These are phyloP conservation scores for Talaromyces adpressus DNA, from an alignment of 495 filamentous ascomycete species.

Conservation along the genomic window DNA sequence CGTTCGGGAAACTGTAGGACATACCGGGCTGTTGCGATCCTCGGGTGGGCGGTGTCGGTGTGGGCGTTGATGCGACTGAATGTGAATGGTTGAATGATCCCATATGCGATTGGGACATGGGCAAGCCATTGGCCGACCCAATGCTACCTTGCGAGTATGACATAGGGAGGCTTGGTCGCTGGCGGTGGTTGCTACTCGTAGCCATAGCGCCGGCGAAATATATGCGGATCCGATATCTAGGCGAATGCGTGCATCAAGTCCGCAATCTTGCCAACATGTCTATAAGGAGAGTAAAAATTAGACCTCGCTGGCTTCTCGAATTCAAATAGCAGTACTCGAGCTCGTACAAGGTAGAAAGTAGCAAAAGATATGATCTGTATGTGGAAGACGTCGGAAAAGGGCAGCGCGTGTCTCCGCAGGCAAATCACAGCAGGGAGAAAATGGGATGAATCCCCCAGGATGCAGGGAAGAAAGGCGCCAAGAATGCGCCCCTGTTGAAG, in stretches of 20 bases:
- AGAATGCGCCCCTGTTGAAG: not conserved
- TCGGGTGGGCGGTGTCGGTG: constrained; percentile 45
- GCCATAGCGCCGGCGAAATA: constrained; percentile 24
- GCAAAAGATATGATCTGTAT: not conserved
- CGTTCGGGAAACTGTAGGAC: constrained; percentile 39
- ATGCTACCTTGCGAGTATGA: constrained; percentile 40
- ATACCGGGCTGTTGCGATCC: constrained; percentile 34
- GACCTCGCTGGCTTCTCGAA: not conserved
- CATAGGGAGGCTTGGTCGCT: constrained; percentile 33
- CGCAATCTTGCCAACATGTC: not conserved
- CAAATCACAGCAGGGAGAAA: not conserved
- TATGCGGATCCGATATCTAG: not conserved
- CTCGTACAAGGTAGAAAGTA: not conserved
- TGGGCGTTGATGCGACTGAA: constrained; percentile 47
- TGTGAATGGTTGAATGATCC: constrained; percentile 45
- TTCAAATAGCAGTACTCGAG: not conserved
- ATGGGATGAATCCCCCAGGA: not conserved
- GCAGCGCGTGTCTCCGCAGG: not conserved
- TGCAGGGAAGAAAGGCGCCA: constrained; percentile 5
- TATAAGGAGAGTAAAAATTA: not conserved
- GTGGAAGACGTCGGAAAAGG: not conserved
- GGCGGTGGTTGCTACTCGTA: constrained; percentile 34
- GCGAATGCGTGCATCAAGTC: constrained; percentile 5
- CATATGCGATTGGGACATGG: constrained; percentile 37
- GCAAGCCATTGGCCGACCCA: constrained; percentile 33